phyloP scores from a whole-genome alignment of 805 yeast species.

The Zygosaccharomyces lentus region DNA sequence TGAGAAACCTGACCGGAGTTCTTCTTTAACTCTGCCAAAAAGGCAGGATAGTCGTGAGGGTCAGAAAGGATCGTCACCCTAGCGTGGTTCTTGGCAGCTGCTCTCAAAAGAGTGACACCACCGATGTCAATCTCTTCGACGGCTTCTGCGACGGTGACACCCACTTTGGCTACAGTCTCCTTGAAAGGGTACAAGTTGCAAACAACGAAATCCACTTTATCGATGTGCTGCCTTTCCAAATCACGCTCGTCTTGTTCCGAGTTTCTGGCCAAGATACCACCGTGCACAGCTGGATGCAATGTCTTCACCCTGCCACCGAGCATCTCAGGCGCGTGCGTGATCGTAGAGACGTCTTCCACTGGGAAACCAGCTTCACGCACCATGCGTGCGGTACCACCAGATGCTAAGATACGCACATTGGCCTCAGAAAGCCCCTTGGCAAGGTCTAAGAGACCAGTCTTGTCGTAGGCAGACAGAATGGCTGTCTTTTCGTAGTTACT shows the following conservation, averaged over 20 bases:
- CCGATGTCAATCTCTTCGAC: slow-evolving; percentile 99
- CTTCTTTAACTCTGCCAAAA: slow-evolving; percentile 70
- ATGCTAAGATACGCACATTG: slow-evolving; percentile 87
- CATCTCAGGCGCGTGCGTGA: slow-evolving; percentile 99
- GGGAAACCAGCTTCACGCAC: slow-evolving; percentile 97
- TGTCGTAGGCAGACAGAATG: slow-evolving; percentile 93
- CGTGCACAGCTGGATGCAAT: slow-evolving; percentile 97
- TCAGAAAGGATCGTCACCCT: slow-evolving; percentile 94
- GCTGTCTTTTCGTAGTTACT: slow-evolving; percentile 67
- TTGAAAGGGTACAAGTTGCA: slow-evolving; percentile 98
- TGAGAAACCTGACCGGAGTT: slow-evolving; percentile 61
- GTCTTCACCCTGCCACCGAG: slow-evolving; percentile 98
- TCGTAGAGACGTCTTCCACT: slow-evolving; percentile 89
- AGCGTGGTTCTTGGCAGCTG: slow-evolving; percentile 97
- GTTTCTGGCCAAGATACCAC: slow-evolving; percentile 93
- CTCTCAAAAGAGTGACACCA: slow-evolving; percentile 94
- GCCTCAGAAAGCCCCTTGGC: slow-evolving; percentile 91
- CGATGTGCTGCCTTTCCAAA: slow-evolving; percentile 82
- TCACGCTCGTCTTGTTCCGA: slow-evolving; percentile 87
- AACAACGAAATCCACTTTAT: slow-evolving; percentile 93
- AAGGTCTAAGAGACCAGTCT: slow-evolving; percentile 91
- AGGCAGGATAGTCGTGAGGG: slow-evolving; percentile 86
- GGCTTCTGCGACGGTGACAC: slow-evolving; percentile 94
- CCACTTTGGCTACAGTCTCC: slow-evolving; percentile 92
- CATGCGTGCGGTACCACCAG: slow-evolving; percentile 95